phyloP scores from a whole-genome alignment of 352 stramenopile genomes.

The Elongisporangium undulatum region DNA sequence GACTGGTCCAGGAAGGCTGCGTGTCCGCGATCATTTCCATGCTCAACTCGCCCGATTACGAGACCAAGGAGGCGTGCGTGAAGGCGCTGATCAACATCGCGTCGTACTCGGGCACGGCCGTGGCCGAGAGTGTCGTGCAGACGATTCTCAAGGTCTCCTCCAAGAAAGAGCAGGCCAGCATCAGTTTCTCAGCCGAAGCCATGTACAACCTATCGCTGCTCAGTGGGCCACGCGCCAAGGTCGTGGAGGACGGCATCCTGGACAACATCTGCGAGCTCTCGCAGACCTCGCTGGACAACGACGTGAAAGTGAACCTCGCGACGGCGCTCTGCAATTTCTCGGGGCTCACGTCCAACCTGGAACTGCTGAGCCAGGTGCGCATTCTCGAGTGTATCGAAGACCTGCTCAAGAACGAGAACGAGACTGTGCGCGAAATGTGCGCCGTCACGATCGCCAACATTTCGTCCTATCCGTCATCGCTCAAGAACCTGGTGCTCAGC shows the following conservation, averaged over 20 bases:
- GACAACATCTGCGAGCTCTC: slow-evolving; percentile 68
- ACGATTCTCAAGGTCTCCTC: slow-evolving; percentile 72
- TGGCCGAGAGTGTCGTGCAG: slow-evolving; percentile 75
- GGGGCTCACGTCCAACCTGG: slow-evolving; percentile 57
- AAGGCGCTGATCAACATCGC: slow-evolving; percentile 85
- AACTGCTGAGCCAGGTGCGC: slow-evolving; percentile 54
- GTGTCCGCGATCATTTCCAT: slow-evolving; percentile 82
- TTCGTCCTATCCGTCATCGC: slow-evolving; percentile 48
- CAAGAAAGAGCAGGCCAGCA: slow-evolving; percentile 51
- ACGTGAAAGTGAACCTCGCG: slow-evolving; percentile 56
- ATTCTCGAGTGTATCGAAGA: slow-evolving; percentile 74
- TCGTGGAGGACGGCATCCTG: slow-evolving; percentile 75
- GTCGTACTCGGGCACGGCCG: slow-evolving; percentile 46
- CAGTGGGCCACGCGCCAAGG: slow-evolving; percentile 57
- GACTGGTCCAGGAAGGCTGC: slow-evolving; percentile 76
- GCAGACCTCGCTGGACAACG: slow-evolving; percentile 27
- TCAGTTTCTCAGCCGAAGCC: slow-evolving; percentile 57
- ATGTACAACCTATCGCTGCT: slow-evolving; percentile 81
- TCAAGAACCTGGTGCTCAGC: slow-evolving; percentile 65
- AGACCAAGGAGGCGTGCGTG: slow-evolving; percentile 81
- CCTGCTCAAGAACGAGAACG: slow-evolving; percentile 70
- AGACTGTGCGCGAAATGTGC: slow-evolving; percentile 60
- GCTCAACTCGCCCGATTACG: slow-evolving; percentile 73
- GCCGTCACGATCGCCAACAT: slow-evolving; percentile 75
- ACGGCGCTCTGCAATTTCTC: slow-evolving; percentile 82